Base-by-base conservation (phyloP, 768 basidiomycete species). In the Asterophora lycoperdoides region DNA sequence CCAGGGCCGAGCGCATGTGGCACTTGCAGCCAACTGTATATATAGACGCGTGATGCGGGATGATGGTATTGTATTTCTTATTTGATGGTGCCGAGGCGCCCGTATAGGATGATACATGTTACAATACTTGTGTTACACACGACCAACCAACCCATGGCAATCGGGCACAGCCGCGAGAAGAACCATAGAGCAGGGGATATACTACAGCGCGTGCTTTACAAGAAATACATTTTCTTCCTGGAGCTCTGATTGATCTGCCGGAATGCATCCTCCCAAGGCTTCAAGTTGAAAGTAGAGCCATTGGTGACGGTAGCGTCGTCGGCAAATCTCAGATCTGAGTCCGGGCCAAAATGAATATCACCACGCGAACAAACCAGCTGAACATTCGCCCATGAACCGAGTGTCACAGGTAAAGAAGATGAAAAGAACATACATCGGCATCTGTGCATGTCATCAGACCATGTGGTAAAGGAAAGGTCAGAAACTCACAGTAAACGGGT, bases 401-500 rank as follows among this genome's bases (percentile, higher is more conserved):
- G 49, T 35, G 23, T 20, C 14, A 13, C 8, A 32, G 11, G 23
- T 23, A 6, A 23, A 44, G 19, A 11, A 44, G 15, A 30, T 44
- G 18, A 34, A 2, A 30, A 23, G 23, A 40, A 59, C 75, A 14
- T 62, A 79, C 79, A 59, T 81, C 78, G 28, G 79, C 79, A 63
- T 81, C 79, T 80, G 44, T n/a, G 38, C 44, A 42, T 29, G 23
- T 44, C 15, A 17, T 50, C 36, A 46, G 15, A 41, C 28, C 29
- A 35, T 35, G n/a, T 46, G 38, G 33, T 33, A 48, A 39, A 37
- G 28, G 33, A n/a, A 36, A 23, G 30, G 13, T 10, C 26, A 29
- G 13, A 7, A 41, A 55, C 81, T 61, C 53, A 84, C 83, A 84
- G 52, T 84, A 84, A 0, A 85, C 81, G 0, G 83, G 84, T 0